Evolutionary conservation across 345 rosid genomes (phyloP).

Genomic region (Brassica juncea): DNA sequence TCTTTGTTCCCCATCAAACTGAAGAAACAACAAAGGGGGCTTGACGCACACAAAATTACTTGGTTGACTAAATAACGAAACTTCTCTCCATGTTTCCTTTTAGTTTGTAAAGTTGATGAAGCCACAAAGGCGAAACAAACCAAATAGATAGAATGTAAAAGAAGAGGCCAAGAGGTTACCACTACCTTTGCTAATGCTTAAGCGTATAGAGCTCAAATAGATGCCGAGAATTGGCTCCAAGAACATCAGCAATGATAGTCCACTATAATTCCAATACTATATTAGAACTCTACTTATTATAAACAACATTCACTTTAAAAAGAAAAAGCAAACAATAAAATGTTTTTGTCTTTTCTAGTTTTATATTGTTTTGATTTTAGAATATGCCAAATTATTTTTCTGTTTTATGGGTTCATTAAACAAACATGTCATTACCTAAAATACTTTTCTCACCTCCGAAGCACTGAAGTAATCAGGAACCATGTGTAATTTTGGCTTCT

Average conservation of each 20-base stretch:
- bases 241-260: constrained; percentile 81
- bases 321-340: too few relatives aligned
- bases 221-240: constrained; percentile 86
- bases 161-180: too few relatives aligned
- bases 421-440: background rate
- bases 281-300: constrained; percentile 22
- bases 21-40: too few relatives aligned
- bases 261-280: constrained; percentile 54
- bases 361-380: too few relatives aligned
- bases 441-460: constrained; percentile 65
- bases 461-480: constrained; percentile 83
- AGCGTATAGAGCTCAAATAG: constrained; percentile 92
- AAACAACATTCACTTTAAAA: background rate
- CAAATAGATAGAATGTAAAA: too few relatives aligned
- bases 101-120: background rate
- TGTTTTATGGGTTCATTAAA: too few relatives aligned
- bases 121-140: background rate
- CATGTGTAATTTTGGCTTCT: constrained; percentile 91
- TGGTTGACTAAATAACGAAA: background rate
- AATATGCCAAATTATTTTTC: too few relatives aligned
- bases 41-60: too few relatives aligned
- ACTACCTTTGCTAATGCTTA: constrained; percentile 81
- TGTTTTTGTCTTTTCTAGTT: too few relatives aligned
- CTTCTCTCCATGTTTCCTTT: background rate
- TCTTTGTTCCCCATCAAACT: constrained; percentile 71